A percentile compares a stretch with the other conserved stretches of the same genome.
These are phyloP conservation scores for Lathyrus sativus DNA, from an alignment of 306 rosid genomes.

Conservation along the genomic window DNA sequence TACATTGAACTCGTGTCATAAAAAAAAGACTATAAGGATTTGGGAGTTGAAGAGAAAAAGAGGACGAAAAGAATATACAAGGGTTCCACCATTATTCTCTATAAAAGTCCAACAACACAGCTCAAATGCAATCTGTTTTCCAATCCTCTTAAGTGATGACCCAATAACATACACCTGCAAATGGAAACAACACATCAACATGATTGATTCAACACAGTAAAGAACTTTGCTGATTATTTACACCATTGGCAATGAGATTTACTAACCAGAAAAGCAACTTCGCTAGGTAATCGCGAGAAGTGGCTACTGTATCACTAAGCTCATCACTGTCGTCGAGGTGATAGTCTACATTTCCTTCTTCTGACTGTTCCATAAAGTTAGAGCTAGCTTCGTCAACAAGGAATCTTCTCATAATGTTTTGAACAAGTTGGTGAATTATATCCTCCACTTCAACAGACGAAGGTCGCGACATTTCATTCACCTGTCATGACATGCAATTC, in stretches of 20 bases:
- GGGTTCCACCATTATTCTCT: slow-evolving; percentile 45
- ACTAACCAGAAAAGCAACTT: slow-evolving; percentile 96
- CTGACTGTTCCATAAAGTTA: slow-evolving; percentile 49
- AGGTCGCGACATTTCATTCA: slow-evolving; percentile 77
- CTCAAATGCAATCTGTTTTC: slow-evolving; percentile 91
- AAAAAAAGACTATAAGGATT: slow-evolving; percentile 2
- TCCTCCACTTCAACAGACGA: slow-evolving; percentile 87
- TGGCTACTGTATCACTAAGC: slow-evolving; percentile 51
- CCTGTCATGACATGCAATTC: slow-evolving; percentile 52
- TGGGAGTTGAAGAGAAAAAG: slow-evolving; percentile 23
- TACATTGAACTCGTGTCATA: slow-evolving; percentile 29
- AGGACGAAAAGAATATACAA: slow-evolving; percentile 63
- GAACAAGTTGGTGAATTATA: slow-evolving; percentile 84
- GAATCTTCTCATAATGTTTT: slow-evolving; percentile 61
- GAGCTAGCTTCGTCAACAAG: slow-evolving; percentile 54
- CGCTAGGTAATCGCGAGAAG: slow-evolving; percentile 93
- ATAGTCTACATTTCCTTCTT: slow-evolving; percentile 45
- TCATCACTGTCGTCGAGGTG: slow-evolving; percentile 46
- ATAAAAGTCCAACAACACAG: slow-evolving; percentile 88
- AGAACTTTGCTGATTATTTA: not conserved
- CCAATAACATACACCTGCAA: slow-evolving; percentile 97
- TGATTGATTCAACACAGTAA: not conserved
- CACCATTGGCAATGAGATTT: slow-evolving; percentile 23
- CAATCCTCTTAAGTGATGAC: slow-evolving; percentile 96
- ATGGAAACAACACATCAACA: slow-evolving; percentile 22